These are phyloP conservation scores for Ochromonas danica DNA, from an alignment of 108 stramenopile genomes.

Conservation along the genomic window DNA sequence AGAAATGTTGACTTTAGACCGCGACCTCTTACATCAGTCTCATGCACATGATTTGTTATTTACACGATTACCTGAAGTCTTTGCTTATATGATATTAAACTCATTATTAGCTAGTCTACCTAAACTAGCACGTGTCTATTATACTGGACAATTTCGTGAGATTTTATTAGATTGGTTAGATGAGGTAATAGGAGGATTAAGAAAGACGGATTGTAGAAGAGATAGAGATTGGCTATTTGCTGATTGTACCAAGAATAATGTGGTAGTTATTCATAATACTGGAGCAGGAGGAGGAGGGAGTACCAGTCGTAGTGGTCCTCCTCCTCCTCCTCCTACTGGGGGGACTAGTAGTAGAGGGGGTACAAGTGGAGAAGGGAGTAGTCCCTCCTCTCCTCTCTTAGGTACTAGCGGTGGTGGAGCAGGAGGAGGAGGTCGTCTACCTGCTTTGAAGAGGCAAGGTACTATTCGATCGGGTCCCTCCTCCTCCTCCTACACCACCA, in stretches of 20 bases:
- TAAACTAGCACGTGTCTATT: neutral
- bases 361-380: neutral
- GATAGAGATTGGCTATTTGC: constrained; percentile 34
- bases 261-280: neutral
- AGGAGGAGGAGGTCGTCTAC: too few relatives aligned
- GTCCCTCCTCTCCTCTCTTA: too few relatives aligned
- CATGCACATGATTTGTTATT: constrained; percentile 1
- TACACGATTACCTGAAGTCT: constrained; percentile 7
- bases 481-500: neutral
- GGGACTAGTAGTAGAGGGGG: neutral
- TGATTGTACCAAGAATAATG: neutral
- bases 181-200: neutral
- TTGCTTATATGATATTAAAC: constrained; percentile 22
- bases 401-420: too few relatives aligned
- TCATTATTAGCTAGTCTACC: neutral
- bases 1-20: constrained; percentile 2
- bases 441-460: too few relatives aligned
- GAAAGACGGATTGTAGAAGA: neutral
- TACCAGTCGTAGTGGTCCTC: neutral
- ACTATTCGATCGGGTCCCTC: too few relatives aligned
- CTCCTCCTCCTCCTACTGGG: neutral
- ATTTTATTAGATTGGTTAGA: constrained; percentile 30
- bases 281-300: neutral
- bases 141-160: constrained; percentile 27
- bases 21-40: neutral